A percentile compares a stretch with the other conserved stretches of the same genome.
These are phyloP conservation scores for Calocera viscosa DNA, from an alignment of 768 basidiomycete genomes.

Conservation along the genomic window DNA sequence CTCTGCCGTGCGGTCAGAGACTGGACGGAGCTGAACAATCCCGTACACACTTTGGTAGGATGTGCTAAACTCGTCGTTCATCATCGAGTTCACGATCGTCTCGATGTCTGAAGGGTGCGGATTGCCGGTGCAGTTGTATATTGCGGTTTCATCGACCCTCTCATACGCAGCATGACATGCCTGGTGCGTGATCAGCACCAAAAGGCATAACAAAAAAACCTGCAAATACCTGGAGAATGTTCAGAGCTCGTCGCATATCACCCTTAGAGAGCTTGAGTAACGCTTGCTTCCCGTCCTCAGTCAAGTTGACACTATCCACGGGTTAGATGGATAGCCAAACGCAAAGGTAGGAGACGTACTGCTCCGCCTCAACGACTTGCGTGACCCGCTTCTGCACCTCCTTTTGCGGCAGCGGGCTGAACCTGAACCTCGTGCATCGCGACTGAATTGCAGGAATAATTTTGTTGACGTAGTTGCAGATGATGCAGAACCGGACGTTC, in stretches of 20 bases:
- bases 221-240: slow-evolving; percentile 60
- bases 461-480: slow-evolving; percentile 99
- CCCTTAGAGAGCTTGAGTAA: slow-evolving; percentile 89
- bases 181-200: slow-evolving; percentile 15
- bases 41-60: slow-evolving; percentile 57
- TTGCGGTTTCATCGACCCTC: slow-evolving; percentile 69
- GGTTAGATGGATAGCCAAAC: slow-evolving; percentile 3
- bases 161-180: slow-evolving; percentile 98
- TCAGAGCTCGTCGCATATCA: slow-evolving; percentile 94
- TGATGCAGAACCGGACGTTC: slow-evolving; percentile 98
- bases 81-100: slow-evolving; percentile 86
- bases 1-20: slow-evolving; percentile 39
- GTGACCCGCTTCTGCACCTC: slow-evolving; percentile 78
- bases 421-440: slow-evolving; percentile 93
- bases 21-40: not conserved
- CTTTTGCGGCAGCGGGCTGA: slow-evolving; percentile 74
- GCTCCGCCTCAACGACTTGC: slow-evolving; percentile 69
- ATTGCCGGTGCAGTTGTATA: slow-evolving; percentile 94
- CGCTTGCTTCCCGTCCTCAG: slow-evolving; percentile 74
- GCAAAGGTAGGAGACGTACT: slow-evolving; percentile 38
- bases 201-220: not conserved
- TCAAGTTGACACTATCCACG: slow-evolving; percentile 60
- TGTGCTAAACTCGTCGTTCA: slow-evolving; percentile 88
- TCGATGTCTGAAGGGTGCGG: slow-evolving; percentile 94
- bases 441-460: slow-evolving; percentile 97